phyloP scores from a whole-genome alignment of 1,284 basidiomycete species.

The Ustilago cynodontis region DNA sequence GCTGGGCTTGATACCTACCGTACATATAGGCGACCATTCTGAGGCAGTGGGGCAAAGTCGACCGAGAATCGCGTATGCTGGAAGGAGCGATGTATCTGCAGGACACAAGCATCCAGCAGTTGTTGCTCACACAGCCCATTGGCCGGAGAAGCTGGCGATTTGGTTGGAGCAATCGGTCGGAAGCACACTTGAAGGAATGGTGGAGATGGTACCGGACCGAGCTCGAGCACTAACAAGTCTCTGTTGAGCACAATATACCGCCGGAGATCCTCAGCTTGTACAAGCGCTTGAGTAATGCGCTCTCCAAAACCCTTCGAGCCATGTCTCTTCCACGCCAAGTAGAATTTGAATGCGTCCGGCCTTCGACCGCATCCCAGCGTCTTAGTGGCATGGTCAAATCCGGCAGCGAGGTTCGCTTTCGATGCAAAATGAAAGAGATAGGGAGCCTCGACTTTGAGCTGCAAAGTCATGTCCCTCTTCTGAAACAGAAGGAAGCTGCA shows the following conservation, averaged over 20 bases:
- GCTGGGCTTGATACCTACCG: neutral
- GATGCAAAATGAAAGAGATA: neutral
- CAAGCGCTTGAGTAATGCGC: neutral
- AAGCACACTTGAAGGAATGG: neutral
- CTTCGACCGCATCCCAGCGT: neutral
- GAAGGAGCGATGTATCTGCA: neutral
- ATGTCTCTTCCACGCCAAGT: neutral
- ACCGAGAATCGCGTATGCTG: neutral
- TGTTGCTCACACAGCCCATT: neutral
- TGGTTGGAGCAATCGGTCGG: neutral
- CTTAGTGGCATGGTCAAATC: neutral
- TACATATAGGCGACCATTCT: neutral
- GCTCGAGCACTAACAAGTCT: neutral
- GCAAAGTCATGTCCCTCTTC: neutral
- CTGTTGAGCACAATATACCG: neutral
- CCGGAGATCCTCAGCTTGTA: neutral
- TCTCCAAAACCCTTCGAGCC: neutral
- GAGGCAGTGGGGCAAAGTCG: neutral
- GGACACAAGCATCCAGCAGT: neutral
- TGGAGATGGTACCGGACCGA: neutral
- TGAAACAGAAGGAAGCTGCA: neutral
- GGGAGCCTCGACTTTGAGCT: neutral
- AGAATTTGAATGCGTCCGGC: neutral
- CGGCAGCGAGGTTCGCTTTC: neutral
- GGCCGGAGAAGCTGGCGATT: neutral